A percentile compares a stretch with the other conserved stretches of the same genome.
Evolutionary conservation across 2,329 filamentous ascomycete species (phyloP).

Genomic region (Chrysosporium keratinophilum): DNA sequence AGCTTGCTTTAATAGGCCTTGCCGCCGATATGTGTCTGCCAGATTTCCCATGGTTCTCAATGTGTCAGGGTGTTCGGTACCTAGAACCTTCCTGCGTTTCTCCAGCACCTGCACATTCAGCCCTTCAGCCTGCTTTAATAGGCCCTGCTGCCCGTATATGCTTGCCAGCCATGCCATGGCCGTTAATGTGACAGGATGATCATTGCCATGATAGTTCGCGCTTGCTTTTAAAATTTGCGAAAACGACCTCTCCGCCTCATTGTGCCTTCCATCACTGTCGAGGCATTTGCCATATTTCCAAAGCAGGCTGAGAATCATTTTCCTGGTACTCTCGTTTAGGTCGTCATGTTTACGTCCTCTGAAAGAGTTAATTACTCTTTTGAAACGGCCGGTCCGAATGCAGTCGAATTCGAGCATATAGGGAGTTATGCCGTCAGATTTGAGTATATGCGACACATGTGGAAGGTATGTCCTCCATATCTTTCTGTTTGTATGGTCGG

Average conservation of each 20-base stretch:
- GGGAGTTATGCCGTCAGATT: not conserved
- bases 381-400: no score
- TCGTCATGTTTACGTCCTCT: no score
- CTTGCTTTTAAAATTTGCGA: not conserved
- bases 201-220: not conserved
- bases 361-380: no score
- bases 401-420: no score
- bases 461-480: not conserved
- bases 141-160: conserved; percentile 14
- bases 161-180: conserved; percentile 17
- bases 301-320: not conserved
- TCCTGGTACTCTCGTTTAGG: not conserved
- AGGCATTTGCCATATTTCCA: not conserved
- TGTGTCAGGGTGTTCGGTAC: conserved; percentile 21
- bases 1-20: conserved; percentile 17
- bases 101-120: conserved; percentile 17
- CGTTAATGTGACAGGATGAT: not conserved
- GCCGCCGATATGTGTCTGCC: conserved; percentile 12
- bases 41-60: conserved; percentile 19
- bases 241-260: not conserved
- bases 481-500: not conserved
- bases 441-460: not conserved
- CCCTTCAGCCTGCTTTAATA: conserved; percentile 18
- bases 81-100: conserved; percentile 16
- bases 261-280: not conserved